These are phyloP conservation scores for Marasmius fiardii DNA, from an alignment of 1,284 basidiomycete genomes.

Conservation along the genomic window DNA sequence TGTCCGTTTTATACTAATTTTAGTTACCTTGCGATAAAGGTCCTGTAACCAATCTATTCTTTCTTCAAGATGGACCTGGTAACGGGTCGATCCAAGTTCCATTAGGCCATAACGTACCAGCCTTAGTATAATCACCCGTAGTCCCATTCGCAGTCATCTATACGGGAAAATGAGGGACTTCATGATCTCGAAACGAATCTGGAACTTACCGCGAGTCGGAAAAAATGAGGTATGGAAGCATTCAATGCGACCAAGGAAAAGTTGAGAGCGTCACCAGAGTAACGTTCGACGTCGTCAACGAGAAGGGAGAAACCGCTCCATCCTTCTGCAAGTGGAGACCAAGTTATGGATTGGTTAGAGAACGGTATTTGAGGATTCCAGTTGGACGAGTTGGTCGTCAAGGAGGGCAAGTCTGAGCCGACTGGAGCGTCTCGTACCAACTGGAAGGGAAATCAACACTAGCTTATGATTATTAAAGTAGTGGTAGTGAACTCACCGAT, in stretches of 20 bases:
- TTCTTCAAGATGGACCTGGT: conserved; percentile 55
- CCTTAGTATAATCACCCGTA: conserved; percentile 79
- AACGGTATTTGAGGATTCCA: conserved; percentile 56
- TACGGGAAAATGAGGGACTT: conserved; percentile 1
- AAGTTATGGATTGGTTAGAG: conserved; percentile 56
- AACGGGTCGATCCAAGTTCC: conserved; percentile 77
- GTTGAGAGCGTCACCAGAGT: conserved; percentile 61
- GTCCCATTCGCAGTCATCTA: conserved; percentile 53
- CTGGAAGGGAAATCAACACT: conserved; percentile 4
- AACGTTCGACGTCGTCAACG: conserved; percentile 84
- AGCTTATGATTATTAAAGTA: not conserved
- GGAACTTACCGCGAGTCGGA: conserved; percentile 75
- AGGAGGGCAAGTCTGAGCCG: conserved; percentile 67
- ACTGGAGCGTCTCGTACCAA: conserved; percentile 70
- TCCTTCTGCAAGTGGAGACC: conserved; percentile 55
- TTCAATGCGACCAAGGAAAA: conserved; percentile 66
- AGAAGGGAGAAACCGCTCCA: conserved; percentile 81
- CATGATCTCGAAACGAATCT: no score
- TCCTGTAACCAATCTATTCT: not conserved
- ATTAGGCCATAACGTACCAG: conserved; percentile 76
- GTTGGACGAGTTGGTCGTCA: conserved; percentile 69
- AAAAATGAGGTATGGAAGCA: conserved; percentile 71
- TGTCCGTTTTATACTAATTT: not conserved
- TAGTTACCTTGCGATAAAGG: not conserved
- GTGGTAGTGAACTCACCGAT: conserved; percentile 45